Base-by-base conservation (phyloP, 768 basidiomycete genomes). In the Kwoniella bestiolae region DNA sequence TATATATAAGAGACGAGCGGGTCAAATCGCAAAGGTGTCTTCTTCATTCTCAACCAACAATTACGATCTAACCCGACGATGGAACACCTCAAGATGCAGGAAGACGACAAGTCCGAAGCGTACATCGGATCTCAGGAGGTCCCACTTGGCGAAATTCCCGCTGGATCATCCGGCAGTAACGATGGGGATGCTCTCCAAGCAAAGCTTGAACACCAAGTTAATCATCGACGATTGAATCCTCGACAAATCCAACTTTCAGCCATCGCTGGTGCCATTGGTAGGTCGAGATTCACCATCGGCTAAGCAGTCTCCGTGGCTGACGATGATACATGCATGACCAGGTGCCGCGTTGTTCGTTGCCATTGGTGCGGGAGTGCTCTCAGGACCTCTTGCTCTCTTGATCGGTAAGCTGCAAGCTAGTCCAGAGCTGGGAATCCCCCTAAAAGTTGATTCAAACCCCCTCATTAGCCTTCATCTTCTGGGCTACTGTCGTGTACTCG, bases 201-300 rank as follows among this genome's bases (percentile, higher is more conserved):
- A n/a, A 49, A 21, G 25, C 32, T 67, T 8, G 29, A 8, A 3
- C 52, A 63, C 18, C 32, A 47, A 21, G 63, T 60, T 29, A 60
- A 60, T 45, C 67, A 69, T 46, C 2, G 67, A 18, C 38, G 58
- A 12, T 52, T 69, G 28, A 56, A 55, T 28, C 52, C 67, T 16
- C 32, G 67, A 32, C 67, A 69, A 32, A 55, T 69, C 14, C 67
- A 65, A 29, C 56, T 69, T 18, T 44, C 55, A 16, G 29, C 67
- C 16, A 60, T 69, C 18, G 67, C 67, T 16, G 67, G 67, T n/a
- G 62, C 56, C 11, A 68, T 69, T 31, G 52, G 52, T 51, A 25
- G 14, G 50, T 41, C 11, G 38, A 25, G 9, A 1, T 51, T 0
- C n/a, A n/a, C n/a, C n/a, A n/a, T n/a, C n/a, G n/a, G n/a, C n/a